phyloP scores from a whole-genome alignment of 2,329 filamentous ascomycete genomes.

The Colletotrichum sp. region DNA sequence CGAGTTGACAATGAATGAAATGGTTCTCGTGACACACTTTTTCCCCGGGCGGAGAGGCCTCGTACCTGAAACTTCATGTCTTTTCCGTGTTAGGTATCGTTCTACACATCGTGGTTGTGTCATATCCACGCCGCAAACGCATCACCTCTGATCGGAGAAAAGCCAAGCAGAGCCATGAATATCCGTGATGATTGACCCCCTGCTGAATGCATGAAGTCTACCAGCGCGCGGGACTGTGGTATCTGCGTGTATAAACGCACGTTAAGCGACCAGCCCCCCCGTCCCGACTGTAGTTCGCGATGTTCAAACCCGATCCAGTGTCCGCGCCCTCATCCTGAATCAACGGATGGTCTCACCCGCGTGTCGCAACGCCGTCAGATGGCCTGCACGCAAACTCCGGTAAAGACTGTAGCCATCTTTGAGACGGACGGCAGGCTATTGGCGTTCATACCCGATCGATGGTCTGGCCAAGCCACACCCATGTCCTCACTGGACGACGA shows the following conservation, averaged over 20 bases:
- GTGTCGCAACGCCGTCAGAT: neutral
- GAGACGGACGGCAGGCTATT: neutral
- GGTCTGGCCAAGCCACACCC: neutral
- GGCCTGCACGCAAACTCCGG: neutral
- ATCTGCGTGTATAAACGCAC: fast-evolving
- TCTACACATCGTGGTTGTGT: neutral
- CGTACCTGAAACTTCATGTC: neutral
- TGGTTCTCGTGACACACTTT: neutral
- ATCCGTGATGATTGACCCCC: neutral
- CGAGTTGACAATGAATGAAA: neutral
- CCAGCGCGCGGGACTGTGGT: neutral
- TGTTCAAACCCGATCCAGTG: neutral
- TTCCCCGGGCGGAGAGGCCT: neutral
- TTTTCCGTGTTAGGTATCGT: too few relatives aligned
- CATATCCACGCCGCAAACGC: neutral
- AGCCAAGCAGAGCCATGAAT: neutral
- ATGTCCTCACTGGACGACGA: neutral
- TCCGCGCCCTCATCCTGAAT: neutral
- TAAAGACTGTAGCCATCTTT: neutral
- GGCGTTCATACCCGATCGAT: neutral
- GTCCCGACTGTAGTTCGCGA: fast-evolving
- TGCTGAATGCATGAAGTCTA: neutral
- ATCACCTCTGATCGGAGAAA: neutral
- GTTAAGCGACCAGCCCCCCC: fast-evolving
- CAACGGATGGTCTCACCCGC: neutral